phyloP scores from a whole-genome alignment of 1,139 yeast species.

The Blastobotrys ciferrii region DNA sequence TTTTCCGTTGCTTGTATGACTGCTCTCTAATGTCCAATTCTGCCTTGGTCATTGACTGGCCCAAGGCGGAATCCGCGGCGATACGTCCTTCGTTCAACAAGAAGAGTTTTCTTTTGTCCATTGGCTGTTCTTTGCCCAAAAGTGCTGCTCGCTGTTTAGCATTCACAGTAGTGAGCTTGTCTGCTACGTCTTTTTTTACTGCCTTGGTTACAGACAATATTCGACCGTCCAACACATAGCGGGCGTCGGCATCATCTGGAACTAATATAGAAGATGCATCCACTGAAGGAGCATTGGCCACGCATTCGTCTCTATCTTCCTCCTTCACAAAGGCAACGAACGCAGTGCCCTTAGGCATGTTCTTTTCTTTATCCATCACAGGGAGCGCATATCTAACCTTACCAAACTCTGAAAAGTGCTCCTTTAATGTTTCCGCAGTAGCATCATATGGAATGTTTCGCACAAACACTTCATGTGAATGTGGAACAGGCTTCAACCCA shows the following conservation, averaged over 20 bases:
- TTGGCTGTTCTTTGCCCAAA: constrained; percentile 64
- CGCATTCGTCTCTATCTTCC: constrained; percentile 64
- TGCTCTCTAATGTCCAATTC: constrained; percentile 89
- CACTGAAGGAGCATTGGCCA: constrained; percentile 74
- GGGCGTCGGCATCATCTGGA: constrained; percentile 87
- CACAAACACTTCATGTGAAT: constrained; percentile 50
- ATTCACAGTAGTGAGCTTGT: constrained; percentile 67
- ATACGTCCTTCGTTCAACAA: constrained; percentile 93
- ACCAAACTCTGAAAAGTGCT: constrained; percentile 82
- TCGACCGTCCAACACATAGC: constrained; percentile 90
- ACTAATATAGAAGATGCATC: constrained; percentile 70
- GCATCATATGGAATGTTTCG: constrained; percentile 96
- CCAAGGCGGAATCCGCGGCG: constrained; percentile 74
- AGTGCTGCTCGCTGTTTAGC: constrained; percentile 69
- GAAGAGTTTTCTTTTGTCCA: constrained; percentile 82
- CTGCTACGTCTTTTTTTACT: constrained; percentile 86
- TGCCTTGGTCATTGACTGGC: constrained; percentile 60
- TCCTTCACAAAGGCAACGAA: constrained; percentile 78
- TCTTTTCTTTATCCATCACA: constrained; percentile 81
- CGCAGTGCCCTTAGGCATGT: constrained; percentile 90
- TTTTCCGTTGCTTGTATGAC: constrained; percentile 80
- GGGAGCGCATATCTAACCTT: constrained; percentile 90
- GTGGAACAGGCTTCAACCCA: constrained; percentile 14
- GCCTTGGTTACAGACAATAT: constrained; percentile 80
- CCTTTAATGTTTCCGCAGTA: constrained; percentile 69